Percentiles rank a stretch among this genome's conserved stretches.
Evolutionary conservation across 305 asterid genomes (phyloP).

Genomic region (Rubia tinctorum): DNA sequence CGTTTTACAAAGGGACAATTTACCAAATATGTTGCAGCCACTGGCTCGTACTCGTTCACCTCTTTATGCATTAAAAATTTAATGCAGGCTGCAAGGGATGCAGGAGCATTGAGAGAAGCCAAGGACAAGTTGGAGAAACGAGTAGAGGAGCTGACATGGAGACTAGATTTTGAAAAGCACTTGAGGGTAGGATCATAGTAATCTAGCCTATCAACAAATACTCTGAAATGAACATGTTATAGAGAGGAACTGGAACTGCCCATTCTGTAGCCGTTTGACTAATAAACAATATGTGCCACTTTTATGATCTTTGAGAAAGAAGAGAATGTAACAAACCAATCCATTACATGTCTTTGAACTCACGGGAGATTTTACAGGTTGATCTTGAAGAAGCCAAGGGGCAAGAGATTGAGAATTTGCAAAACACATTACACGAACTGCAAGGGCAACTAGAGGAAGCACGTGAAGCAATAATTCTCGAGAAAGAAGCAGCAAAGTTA

Average conservation of each 20-base stretch:
- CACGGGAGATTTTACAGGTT: constrained; percentile 38
- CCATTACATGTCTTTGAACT: constrained; percentile 10
- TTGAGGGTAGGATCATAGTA: constrained; percentile 48
- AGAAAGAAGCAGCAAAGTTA: constrained; percentile 80
- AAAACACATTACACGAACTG: constrained; percentile 59
- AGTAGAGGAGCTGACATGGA: constrained; percentile 92
- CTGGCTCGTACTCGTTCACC: background rate
- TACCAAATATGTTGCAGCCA: background rate
- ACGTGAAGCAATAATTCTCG: constrained; percentile 56
- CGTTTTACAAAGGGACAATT: background rate
- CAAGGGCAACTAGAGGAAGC: constrained; percentile 78
- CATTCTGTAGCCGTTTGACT: background rate
- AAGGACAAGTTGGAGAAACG: constrained; percentile 97
- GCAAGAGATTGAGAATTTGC: constrained; percentile 74
- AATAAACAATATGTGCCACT: background rate
- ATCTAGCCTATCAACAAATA: background rate
- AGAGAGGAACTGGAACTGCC: background rate
- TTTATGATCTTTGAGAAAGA: background rate
- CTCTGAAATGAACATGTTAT: background rate
- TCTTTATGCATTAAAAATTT: constrained; percentile 9
- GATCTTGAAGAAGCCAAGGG: constrained; percentile 94
- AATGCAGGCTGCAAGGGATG: constrained; percentile 89
- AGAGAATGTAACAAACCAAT: background rate
- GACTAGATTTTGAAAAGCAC: constrained; percentile 89
- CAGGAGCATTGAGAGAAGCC: constrained; percentile 98